Evolutionary conservation across 2,329 filamentous ascomycete genomes (phyloP).

Genomic region (Aspergillus pseudotamarii): DNA sequence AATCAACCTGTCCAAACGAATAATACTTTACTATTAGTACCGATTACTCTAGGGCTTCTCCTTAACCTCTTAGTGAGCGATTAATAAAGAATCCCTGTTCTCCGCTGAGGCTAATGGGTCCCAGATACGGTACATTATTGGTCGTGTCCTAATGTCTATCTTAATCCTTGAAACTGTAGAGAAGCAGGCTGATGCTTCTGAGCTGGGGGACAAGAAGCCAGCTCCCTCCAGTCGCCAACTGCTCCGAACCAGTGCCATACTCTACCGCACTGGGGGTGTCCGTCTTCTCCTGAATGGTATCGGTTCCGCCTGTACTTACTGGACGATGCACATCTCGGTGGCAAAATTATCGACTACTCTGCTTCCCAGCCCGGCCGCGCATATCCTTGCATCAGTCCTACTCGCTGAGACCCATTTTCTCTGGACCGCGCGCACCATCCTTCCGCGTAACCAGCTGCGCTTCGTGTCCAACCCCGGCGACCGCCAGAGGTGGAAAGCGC

Average conservation of each 20-base stretch:
- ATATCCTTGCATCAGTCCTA: slow-evolving; percentile 3
- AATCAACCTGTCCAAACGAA: background rate
- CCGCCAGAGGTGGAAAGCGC: background rate
- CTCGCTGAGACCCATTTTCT: slow-evolving; percentile 10
- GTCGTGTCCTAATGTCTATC: background rate
- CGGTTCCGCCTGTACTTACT: background rate
- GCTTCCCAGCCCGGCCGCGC: background rate
- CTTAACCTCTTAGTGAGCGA: slow-evolving; percentile 2
- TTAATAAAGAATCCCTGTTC: too few species aligned
- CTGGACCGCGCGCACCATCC: slow-evolving; percentile 1
- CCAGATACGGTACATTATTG: slow-evolving; percentile 3
- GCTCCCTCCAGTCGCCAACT: background rate
- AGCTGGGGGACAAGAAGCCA: background rate
- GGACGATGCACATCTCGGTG: background rate
- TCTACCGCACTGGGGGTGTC: background rate
- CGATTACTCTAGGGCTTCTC: background rate
- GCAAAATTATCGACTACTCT: background rate
- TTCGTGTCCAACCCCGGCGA: background rate
- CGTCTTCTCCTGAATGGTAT: slow-evolving; percentile 2
- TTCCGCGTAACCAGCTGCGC: background rate
- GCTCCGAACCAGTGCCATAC: background rate
- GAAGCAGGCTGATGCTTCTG: background rate
- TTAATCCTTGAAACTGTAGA: slow-evolving; percentile 9
- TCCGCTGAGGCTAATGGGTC: too few species aligned
- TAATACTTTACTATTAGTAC: background rate